Conservation (phyloP, 495 filamentous ascomycete species). For the Penicillium lividum region DNA sequence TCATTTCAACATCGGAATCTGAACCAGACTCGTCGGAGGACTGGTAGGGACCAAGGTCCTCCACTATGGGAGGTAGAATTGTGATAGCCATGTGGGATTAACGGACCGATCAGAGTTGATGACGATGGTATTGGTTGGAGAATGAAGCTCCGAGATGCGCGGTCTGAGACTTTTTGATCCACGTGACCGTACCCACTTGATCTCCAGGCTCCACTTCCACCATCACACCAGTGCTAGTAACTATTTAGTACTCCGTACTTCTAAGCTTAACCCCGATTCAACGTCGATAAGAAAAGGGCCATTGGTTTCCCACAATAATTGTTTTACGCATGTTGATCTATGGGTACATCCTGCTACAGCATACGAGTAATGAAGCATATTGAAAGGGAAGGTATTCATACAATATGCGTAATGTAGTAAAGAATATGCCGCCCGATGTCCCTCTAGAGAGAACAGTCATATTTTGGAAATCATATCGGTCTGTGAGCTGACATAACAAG, state of each 20-base stretch:
- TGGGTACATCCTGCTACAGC: neutral
- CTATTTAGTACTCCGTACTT: neutral
- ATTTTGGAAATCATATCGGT: neutral
- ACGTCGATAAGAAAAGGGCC: neutral
- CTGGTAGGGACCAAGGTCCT: conserved; percentile 30
- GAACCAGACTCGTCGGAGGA: conserved; percentile 49
- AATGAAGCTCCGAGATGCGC: conserved; percentile 9
- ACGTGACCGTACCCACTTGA: conserved; percentile 22
- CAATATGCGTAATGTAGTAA: neutral
- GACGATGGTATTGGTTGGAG: neutral
- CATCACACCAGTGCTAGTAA: neutral
- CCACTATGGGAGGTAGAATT: conserved; percentile 65
- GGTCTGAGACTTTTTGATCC: conserved; percentile 24
- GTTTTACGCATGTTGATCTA: too few relatives aligned
- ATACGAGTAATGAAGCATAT: too few relatives aligned
- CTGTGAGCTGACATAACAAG: neutral
- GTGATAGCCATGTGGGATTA: conserved; percentile 68
- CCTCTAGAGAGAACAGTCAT: neutral
- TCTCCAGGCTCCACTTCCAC: conserved; percentile 3
- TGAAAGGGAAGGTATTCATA: neutral
- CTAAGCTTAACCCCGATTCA: too few relatives aligned
- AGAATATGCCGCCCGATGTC: neutral
- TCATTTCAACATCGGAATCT: conserved; percentile 64
- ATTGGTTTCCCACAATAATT: too few relatives aligned
- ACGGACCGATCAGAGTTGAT: conserved; percentile 4